These are phyloP conservation scores for Carex parvula DNA, from an alignment of 176 grass and related monocot species.

Conservation along the genomic window DNA sequence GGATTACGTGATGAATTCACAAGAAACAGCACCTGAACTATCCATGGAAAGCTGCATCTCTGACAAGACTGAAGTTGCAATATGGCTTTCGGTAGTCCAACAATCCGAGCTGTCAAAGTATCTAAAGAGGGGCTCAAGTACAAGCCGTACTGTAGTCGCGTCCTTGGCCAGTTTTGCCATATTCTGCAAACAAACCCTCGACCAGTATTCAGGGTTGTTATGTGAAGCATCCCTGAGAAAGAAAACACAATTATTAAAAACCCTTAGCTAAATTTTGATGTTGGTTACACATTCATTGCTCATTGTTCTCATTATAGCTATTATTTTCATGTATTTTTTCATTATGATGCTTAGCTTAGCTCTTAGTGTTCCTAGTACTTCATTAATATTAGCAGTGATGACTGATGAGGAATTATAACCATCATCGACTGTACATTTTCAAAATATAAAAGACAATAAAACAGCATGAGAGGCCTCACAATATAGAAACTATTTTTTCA, in stretches of 20 bases:
- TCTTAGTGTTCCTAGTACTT: neutral
- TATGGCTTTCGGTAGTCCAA: constrained; percentile 77
- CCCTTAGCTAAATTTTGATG: neutral
- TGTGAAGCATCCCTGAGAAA: constrained; percentile 53
- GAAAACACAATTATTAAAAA: neutral
- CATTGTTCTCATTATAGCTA: neutral
- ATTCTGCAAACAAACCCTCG: constrained; percentile 79
- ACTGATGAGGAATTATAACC: neutral
- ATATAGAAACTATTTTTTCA: neutral
- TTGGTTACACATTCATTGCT: neutral
- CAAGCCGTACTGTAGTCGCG: constrained; percentile 68
- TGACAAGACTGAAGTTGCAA: constrained; percentile 81
- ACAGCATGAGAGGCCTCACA: constrained; percentile 7
- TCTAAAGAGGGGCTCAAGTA: constrained; percentile 85
- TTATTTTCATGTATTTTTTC: neutral
- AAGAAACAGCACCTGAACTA: constrained; percentile 53
- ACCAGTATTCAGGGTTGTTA: constrained; percentile 62
- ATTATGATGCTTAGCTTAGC: neutral
- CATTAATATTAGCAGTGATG: neutral
- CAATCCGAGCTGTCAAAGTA: constrained; percentile 68
- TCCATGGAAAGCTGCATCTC: constrained; percentile 84
- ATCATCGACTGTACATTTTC: neutral
- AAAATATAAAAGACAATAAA: neutral
- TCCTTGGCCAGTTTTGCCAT: constrained; percentile 90
- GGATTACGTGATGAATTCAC: constrained; percentile 36